Percentiles rank a stretch among this genome's conserved stretches.
Evolutionary conservation across 805 yeast genomes (phyloP).

Genomic region (Lachancea sp.): DNA sequence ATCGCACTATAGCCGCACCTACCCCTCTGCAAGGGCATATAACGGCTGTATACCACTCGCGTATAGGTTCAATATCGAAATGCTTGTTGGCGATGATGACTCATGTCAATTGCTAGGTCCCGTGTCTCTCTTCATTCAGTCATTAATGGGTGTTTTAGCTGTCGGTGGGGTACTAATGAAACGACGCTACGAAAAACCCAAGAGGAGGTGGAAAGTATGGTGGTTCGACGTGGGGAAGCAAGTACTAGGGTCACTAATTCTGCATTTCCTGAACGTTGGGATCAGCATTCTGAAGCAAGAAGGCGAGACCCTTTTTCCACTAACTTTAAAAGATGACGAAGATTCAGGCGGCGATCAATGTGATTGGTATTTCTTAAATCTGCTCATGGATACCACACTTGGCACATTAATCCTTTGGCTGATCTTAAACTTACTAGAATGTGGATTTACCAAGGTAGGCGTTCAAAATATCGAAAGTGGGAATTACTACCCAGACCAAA

Average conservation of each 20-base stretch:
- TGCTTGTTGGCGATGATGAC: constrained; percentile 9
- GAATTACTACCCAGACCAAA: constrained; percentile 26
- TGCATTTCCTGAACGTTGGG: constrained; percentile 71
- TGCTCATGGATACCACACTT: constrained; percentile 84
- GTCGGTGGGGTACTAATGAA: constrained; percentile 67
- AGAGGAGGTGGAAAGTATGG: constrained; percentile 89
- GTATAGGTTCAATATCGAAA: not conserved
- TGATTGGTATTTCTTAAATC: constrained; percentile 88
- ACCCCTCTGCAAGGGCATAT: not conserved
- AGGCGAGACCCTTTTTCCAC: constrained; percentile 11
- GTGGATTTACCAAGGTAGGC: constrained; percentile 28
- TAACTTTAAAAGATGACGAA: constrained; percentile 2
- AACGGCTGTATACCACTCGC: not conserved
- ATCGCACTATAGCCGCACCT: not conserved
- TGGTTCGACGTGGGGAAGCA: constrained; percentile 85
- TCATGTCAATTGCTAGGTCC: constrained; percentile 74
- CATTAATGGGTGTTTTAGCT: constrained; percentile 68
- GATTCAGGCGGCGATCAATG: constrained; percentile 49
- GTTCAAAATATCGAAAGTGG: constrained; percentile 45
- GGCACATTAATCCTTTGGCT: constrained; percentile 81
- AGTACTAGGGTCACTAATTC: constrained; percentile 75
- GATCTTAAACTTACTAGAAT: constrained; percentile 47
- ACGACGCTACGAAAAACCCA: constrained; percentile 72
- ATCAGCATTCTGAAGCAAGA: constrained; percentile 52
- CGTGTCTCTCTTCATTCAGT: constrained; percentile 74